phyloP scores from a whole-genome alignment of 129 eudicot species.

The Flaveria brownii region DNA sequence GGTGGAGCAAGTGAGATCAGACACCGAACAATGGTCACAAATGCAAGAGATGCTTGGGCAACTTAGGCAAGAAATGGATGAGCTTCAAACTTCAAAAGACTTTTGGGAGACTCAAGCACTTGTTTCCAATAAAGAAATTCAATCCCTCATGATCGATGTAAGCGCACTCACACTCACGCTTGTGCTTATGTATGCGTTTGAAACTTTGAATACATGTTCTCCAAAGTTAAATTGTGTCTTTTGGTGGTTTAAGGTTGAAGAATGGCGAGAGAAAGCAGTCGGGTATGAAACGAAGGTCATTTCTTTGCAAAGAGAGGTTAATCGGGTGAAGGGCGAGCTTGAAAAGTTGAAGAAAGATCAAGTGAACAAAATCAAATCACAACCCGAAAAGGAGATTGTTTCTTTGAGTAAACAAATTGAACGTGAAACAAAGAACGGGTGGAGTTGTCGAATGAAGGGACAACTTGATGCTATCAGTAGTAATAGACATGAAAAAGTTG shows the following conservation, averaged over 20 bases:
- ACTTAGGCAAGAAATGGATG: conserved; percentile 72
- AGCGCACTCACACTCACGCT: not conserved
- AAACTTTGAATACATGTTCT: not conserved
- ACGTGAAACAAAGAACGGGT: conserved; percentile 47
- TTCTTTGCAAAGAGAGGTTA: conserved; percentile 42
- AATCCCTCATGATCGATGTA: conserved; percentile 44
- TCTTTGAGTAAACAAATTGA: conserved; percentile 55
- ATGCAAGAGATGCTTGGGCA: conserved; percentile 82
- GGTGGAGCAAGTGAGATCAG: conserved; percentile 82
- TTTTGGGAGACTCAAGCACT: conserved; percentile 71
- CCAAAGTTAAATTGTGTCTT: not conserved
- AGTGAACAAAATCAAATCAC: conserved; percentile 16
- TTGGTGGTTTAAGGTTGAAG: conserved; percentile 55
- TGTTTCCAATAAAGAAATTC: conserved; percentile 47
- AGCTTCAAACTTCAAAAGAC: conserved; percentile 67
- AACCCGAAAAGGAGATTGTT: conserved; percentile 32
- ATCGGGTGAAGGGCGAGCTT: conserved; percentile 40
- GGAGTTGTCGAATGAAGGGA: conserved; percentile 48
- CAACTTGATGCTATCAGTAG: conserved; percentile 22
- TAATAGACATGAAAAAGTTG: conserved; percentile 27
- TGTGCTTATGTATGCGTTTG: not conserved
- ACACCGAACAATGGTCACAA: conserved; percentile 87
- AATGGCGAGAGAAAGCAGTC: conserved; percentile 72
- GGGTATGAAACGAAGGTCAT: conserved; percentile 48
- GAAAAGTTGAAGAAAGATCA: conserved; percentile 40